Base-by-base conservation (phyloP, 208 protist species). In the Endotrypanum monterogeii region DNA sequence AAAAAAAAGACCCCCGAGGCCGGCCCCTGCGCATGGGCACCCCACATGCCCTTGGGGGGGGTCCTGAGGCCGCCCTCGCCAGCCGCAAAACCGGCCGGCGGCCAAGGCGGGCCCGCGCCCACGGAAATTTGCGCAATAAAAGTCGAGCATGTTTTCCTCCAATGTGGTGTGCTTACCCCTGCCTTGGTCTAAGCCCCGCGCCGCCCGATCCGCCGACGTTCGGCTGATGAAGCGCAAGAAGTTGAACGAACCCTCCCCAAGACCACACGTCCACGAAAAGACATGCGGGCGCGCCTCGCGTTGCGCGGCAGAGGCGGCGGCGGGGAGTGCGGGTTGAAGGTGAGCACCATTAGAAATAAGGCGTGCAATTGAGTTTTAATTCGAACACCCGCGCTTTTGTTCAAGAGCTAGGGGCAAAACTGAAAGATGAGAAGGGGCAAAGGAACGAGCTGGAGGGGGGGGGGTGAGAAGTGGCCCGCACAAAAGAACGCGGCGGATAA, bases 111-210 rank as follows among this genome's bases (percentile, higher is more conserved):
- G 58, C 14, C 68, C 69, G 68, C 67, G 71, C 62, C 67, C 54
- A 48, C 28, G 12, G 69, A 80, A 74, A 52, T 74, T 62, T 39
- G 68, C 32, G 35, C 75, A 68, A 32, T 48, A 67, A 46, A 76
- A 76, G 69, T 73, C 76, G 46, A 71, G 67, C 65, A 69, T 81
- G 54, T 60, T 71, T 66, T 71, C 68, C 44, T 56, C 76, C 28
- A 73, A 65, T 66, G 72, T 73, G 66, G 57, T 76, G 44, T 81
- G 56, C 50, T 50, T 32, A 20, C 37, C 23, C 65, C 54, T 28
- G n/a, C 56, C 7, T 1, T 48, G 32, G n/a, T 70, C 46, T 6
- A 18, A 28, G 2, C 62, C 76, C 57, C 72, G 76, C 44, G 67
- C 67, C 63, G 48, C 50, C 55, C 71, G 72, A 18, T 62, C 39